Base-by-base conservation (phyloP, 345 rosid genomes). In the Citrus mangshanensis region DNA sequence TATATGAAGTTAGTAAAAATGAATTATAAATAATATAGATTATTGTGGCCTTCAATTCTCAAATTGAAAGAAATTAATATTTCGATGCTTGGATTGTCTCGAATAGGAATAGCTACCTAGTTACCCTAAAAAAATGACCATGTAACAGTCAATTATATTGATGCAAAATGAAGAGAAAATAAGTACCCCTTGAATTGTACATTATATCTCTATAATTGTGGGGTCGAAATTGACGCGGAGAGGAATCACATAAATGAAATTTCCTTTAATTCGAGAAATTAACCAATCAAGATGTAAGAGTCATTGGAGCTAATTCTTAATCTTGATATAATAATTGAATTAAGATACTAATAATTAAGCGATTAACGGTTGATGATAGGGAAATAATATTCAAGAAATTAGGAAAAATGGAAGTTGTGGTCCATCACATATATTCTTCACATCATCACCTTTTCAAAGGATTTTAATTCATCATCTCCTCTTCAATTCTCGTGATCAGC, bases 401-500 rank as follows among this genome's bases (percentile, higher is more conserved):
- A 6, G 21, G 69, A 46, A 81, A 81, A 79, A 73, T 84, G 86
- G 49, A 79, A 72, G 62, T 67, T 63, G 82, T 85, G 89, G 86
- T 83, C 89, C 89, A 77, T 49, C 60, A 65, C 83, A 69, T 79
- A 70, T 68, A 77, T 79, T 79, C 79, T 80, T 73, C 54, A 46
- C 67, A 30, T n/a, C n/a, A 42, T 34, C 32, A 28, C 27, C 76
- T 70, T 72, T 68, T 82, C 71, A 37, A 37, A 12, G 61, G 32
- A 61, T 62, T 24, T 56, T 58, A 79, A 13, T 77, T 68, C 80
- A 18, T 68, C 58, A 18, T 24, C 73, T 60, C 40, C 28, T 49
- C 60, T 9, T 59, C 27, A 42, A 21, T 42, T 42, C 38, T 30
- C 5, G 21, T 14, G 61, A 61, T n/a, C 51, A 46, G 54, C 68